Percentiles rank a stretch among this genome's conserved stretches.
Conservation (phyloP, 495 filamentous ascomycete genomes). For the Parmelia sp. region DNA sequence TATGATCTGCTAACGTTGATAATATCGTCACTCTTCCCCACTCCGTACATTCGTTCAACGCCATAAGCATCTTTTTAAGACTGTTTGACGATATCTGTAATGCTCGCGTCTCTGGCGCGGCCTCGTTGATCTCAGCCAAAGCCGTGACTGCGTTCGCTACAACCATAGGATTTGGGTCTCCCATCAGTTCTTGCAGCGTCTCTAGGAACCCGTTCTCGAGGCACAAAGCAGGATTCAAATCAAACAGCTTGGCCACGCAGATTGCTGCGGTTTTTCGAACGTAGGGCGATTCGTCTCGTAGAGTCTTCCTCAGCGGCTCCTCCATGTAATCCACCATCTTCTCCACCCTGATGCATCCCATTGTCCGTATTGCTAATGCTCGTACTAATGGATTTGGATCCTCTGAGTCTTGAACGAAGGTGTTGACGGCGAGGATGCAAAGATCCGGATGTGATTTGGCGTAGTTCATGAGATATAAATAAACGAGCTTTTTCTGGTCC, state of each 20-base stretch:
- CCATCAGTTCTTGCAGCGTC: conserved; percentile 92
- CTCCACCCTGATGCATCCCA: conserved; percentile 97
- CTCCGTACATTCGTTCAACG: conserved; percentile 95
- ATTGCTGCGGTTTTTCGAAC: conserved; percentile 97
- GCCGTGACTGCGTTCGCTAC: conserved; percentile 96
- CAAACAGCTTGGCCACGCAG: conserved; percentile 96
- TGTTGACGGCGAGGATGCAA: conserved; percentile 98
- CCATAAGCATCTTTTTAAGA: conserved; percentile 93
- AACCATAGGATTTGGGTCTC: conserved; percentile 97
- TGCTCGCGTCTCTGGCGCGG: conserved; percentile 83
- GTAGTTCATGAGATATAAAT: conserved; percentile 99
- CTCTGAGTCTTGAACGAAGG: conserved; percentile 98
- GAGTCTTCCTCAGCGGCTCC: conserved; percentile 90
- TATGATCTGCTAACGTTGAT: conserved; percentile 81
- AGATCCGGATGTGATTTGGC: conserved; percentile 98
- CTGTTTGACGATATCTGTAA: conserved; percentile 71
- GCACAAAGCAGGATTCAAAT: conserved; percentile 84
- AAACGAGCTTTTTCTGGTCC: conserved; percentile 99
- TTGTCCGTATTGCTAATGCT: conserved; percentile 94
- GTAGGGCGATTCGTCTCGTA: conserved; percentile 95
- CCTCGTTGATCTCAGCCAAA: conserved; percentile 82
- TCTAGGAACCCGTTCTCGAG: conserved; percentile 96
- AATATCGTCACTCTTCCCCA: conserved; percentile 98
- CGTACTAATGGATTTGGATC: conserved; percentile 95
- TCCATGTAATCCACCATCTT: conserved; percentile 99